Conservation (phyloP, 495 filamentous ascomycete genomes). For the Peziza echinospora region DNA sequence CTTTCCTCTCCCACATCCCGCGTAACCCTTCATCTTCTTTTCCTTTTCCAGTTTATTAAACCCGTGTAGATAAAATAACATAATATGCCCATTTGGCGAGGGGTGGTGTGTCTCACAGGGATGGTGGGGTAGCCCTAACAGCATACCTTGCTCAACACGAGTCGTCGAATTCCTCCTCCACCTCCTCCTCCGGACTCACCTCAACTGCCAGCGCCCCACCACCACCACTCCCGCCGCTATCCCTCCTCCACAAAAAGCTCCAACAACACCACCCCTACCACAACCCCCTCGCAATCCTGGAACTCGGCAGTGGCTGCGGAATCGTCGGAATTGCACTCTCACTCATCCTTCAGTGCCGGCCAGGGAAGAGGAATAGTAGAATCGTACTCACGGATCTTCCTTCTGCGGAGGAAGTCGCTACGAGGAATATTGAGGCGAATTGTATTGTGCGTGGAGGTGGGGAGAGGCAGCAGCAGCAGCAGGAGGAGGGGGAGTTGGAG, state of each 20-base stretch:
- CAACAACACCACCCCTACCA: too few relatives aligned
- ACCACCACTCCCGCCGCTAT: too few relatives aligned
- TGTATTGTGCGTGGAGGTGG: too few relatives aligned
- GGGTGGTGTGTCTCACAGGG: conserved; percentile 37
- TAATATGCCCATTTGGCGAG: too few relatives aligned
- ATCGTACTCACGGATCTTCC: conserved; percentile 65
- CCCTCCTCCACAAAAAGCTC: too few relatives aligned
- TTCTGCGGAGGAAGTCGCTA: conserved; percentile 46
- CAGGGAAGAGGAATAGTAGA: conserved; percentile 22
- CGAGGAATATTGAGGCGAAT: conserved; percentile 11
- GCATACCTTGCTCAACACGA: conserved; percentile 21
- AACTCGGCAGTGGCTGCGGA: conserved; percentile 72
- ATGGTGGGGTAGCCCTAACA: conserved; percentile 41
- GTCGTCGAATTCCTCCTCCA: neutral
- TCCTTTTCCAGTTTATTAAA: too few relatives aligned
- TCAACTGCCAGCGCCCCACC: too few relatives aligned
- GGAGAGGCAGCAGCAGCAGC: conserved; percentile 7
- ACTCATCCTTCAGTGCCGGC: conserved; percentile 24
- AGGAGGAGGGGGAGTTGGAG: too few relatives aligned
- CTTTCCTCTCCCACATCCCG: too few relatives aligned
- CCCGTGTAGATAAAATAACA: too few relatives aligned
- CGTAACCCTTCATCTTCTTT: too few relatives aligned
- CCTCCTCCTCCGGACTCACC: too few relatives aligned
- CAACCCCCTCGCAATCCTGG: conserved; percentile 42
- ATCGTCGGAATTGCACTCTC: conserved; percentile 61